Conservation (phyloP, 75 land plant species). For the Larix kaempferi region DNA sequence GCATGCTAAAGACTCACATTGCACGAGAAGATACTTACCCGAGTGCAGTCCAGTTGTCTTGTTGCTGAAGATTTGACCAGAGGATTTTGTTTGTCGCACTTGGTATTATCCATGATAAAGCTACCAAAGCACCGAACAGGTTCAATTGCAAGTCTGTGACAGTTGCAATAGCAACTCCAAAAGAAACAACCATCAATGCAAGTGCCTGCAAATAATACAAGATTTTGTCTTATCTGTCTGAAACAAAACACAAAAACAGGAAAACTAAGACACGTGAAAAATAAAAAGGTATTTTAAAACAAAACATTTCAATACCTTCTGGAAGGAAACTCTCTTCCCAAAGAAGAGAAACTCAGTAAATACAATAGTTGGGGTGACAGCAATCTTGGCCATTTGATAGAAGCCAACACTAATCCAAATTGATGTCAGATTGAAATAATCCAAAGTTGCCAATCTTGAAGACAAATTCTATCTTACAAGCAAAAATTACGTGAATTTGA, state of each 20-base stretch:
- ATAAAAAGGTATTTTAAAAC: not conserved
- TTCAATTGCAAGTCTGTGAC: conserved; percentile 70
- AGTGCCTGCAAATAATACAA: conserved; percentile 35
- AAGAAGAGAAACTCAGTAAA: conserved; percentile 54
- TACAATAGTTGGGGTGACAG: conserved; percentile 62
- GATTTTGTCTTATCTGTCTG: too few relatives aligned
- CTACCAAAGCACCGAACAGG: conserved; percentile 62
- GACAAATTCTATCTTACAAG: not conserved
- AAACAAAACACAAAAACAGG: not conserved
- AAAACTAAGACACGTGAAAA: too few relatives aligned
- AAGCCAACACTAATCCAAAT: conserved; percentile 30
- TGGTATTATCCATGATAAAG: conserved; percentile 68
- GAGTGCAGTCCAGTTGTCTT: conserved; percentile 69
- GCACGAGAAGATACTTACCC: conserved; percentile 36
- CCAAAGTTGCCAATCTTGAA: conserved; percentile 6
- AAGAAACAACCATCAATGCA: conserved; percentile 48
- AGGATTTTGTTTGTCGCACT: conserved; percentile 76
- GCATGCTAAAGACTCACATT: conserved; percentile 1
- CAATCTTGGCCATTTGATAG: conserved; percentile 42
- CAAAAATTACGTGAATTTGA: not conserved
- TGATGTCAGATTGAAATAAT: not conserved
- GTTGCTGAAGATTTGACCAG: conserved; percentile 69
- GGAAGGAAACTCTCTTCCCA: conserved; percentile 41
- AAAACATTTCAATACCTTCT: conserved; percentile 37
- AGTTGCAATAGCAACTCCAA: conserved; percentile 76